Evolutionary conservation across 805 yeast species (phyloP), one percentile per base, ranked within the genome.

Genomic region (Yamadazyma sp.): DNA sequence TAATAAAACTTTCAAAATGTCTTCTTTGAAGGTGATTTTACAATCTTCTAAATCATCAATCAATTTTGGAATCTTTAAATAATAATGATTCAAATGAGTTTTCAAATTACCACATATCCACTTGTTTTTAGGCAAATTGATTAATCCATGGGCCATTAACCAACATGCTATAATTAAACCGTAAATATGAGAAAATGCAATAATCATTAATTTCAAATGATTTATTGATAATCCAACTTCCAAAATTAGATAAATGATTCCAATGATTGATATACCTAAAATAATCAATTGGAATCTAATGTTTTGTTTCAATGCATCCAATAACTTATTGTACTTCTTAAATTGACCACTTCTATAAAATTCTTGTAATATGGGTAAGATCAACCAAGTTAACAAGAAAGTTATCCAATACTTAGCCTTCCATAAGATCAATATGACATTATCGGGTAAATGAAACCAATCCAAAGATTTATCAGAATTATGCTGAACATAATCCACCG

Each of bases 141-240:
- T 73, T 31, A 84, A 58, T 0, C 95, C 95, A 55, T 86, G 89
- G 2, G 91, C 85, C 84, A 86, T 78, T 39, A 86, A 61, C 91
- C 93, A 85, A 15, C 84, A 69, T 2, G 91, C 88, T 22, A 86
- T 50, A 2, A 81, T 66, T 50, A 86, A 66, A 0, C 94, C 75
- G 54, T 86, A 86, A 14, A 82, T 78, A 53, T 86, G 93, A 1
- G 93, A 76, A 8, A 83, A 49, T 0, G 93, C 89, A 42, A 86
- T 82, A 13, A 82, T 69, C 58, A 86, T 70, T 20, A 80, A 70
- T 53, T 80, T 82, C 45, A 86, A 58, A 23, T 79, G 76, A 22
- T 62, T 61, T 32, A 79, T 62, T 0, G 73, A 59, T 27, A 80
- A 63, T 9, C 77, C 68, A 16, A 70, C 74, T 35, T 65, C 69